Evolutionary conservation across 2,329 filamentous ascomycete species (phyloP).

Genomic region (Fusarium transvaalense): DNA sequence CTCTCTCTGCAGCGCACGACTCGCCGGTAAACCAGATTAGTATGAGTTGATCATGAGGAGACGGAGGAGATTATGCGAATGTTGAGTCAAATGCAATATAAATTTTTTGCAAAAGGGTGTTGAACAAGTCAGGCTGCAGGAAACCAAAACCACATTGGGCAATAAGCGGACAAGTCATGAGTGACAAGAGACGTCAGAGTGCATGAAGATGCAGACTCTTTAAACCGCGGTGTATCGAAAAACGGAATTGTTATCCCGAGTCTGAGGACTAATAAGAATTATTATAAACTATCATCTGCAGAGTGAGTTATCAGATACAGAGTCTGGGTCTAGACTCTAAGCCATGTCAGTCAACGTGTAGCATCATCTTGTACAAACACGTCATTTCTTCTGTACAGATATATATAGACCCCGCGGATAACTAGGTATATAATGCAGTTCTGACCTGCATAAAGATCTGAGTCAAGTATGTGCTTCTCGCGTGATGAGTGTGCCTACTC

Average conservation of each 20-base stretch:
- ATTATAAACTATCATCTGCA: background rate
- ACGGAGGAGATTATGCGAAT: background rate
- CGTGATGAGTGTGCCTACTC: background rate
- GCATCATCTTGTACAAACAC: background rate
- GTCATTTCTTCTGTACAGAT: background rate
- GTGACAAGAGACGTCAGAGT: constrained; percentile 9
- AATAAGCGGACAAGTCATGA: constrained; percentile 2
- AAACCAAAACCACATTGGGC: constrained; percentile 29
- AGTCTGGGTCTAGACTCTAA: background rate
- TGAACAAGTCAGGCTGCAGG: constrained; percentile 35
- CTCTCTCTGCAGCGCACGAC: constrained; percentile 15
- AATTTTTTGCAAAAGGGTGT: constrained; percentile 19
- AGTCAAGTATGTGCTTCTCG: constrained; percentile 5
- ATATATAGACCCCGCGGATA: background rate
- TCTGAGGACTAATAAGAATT: background rate
- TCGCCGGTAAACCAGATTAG: constrained; percentile 8
- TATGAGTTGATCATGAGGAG: constrained; percentile 8
- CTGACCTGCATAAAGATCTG: background rate
- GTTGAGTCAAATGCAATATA: constrained; percentile 1
- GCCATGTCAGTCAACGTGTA: background rate
- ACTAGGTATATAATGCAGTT: background rate
- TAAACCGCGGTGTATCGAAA: constrained; percentile 8
- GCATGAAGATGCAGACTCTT: constrained; percentile 19
- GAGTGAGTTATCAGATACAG: background rate
- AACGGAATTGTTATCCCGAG: background rate